Percentiles rank a stretch among this genome's conserved stretches.
These are phyloP conservation scores for Globisporangium heterothallicum DNA, from an alignment of 352 stramenopile genomes.

Conservation along the genomic window DNA sequence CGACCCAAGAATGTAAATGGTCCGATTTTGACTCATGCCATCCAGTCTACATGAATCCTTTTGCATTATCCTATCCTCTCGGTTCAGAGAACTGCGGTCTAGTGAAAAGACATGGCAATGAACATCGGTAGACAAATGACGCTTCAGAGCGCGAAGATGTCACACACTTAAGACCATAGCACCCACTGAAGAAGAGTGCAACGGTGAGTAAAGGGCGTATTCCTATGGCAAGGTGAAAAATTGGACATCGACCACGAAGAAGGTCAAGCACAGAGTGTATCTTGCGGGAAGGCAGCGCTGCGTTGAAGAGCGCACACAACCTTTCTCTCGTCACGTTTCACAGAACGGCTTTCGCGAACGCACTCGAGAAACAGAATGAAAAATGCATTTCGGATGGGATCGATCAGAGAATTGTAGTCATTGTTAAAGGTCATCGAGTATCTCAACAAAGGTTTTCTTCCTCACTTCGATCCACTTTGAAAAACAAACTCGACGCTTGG, in stretches of 20 bases:
- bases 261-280: slow-evolving; percentile 87
- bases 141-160: slow-evolving; percentile 27
- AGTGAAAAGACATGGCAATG: too few species aligned
- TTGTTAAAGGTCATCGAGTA: slow-evolving; percentile 63
- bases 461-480: slow-evolving; percentile 51
- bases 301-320: too few species aligned
- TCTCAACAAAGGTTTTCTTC: slow-evolving; percentile 73
- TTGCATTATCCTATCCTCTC: too few species aligned
- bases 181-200: slow-evolving; percentile 43
- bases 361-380: too few species aligned
- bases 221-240: slow-evolving; percentile 79
- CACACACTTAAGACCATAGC: slow-evolving; percentile 77
- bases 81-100: too few species aligned
- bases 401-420: slow-evolving; percentile 90
- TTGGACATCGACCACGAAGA: slow-evolving; percentile 70
- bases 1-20: too few species aligned
- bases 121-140: too few species aligned
- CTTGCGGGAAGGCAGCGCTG: slow-evolving; percentile 43
- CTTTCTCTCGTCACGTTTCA: too few species aligned
- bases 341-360: too few species aligned
- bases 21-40: too few species aligned
- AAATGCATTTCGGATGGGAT: slow-evolving; percentile 18
- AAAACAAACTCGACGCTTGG: neutral
- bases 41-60: too few species aligned
- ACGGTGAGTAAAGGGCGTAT: slow-evolving; percentile 74